Conservation (phyloP, 345 rosid species). For the Syzygium aromaticum region DNA sequence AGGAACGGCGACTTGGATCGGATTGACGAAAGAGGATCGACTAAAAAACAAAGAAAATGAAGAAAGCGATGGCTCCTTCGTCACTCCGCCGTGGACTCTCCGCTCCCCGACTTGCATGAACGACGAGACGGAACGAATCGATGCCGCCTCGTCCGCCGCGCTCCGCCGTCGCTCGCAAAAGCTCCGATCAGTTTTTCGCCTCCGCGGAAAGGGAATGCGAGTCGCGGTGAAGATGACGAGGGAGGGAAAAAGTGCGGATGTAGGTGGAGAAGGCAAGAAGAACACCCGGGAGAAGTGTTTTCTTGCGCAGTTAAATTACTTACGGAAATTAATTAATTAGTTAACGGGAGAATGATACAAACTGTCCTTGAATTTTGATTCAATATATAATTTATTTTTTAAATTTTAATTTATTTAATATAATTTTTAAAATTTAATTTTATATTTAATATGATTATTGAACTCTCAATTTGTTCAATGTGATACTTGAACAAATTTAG, state of each 20-base stretch:
- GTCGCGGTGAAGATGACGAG: not conserved
- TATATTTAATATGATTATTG: no score
- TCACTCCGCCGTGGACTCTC: not conserved
- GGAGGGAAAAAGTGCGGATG: not conserved
- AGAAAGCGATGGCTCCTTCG: not conserved
- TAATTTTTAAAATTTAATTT: rapidly evolving
- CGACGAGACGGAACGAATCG: not conserved
- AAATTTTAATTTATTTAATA: no score
- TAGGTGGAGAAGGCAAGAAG: not conserved
- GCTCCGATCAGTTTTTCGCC: not conserved
- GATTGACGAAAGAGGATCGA: not conserved
- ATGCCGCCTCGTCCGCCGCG: not conserved
- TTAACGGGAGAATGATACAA: not conserved
- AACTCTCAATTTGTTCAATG: no score
- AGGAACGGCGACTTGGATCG: not conserved
- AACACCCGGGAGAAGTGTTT: not conserved
- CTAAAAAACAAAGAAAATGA: not conserved
- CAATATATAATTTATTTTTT: no score
- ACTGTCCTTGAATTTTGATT: no score
- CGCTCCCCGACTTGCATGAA: not conserved
- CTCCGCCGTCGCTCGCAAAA: not conserved
- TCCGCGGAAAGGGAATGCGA: not conserved
- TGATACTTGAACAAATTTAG: no score
- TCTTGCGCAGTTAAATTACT: no score
- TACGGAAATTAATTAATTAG: not conserved